Evolutionary conservation across 192 early-diverging fungal genomes (phyloP).

Genomic region (Mortierella alpina): DNA sequence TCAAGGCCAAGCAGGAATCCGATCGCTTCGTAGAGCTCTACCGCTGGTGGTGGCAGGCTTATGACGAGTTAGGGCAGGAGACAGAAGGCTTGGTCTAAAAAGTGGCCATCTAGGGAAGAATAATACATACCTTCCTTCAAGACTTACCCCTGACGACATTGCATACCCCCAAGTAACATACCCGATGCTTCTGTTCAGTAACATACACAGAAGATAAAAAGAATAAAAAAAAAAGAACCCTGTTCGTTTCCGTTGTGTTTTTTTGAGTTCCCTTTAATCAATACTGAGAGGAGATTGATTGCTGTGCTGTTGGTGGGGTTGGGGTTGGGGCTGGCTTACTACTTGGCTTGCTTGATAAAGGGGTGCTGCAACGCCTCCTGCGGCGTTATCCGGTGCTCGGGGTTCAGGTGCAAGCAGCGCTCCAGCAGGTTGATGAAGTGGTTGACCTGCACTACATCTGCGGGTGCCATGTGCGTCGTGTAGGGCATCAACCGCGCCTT

Average conservation of each 20-base stretch:
- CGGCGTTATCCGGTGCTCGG: constrained; percentile 89
- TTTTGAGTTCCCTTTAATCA: background rate
- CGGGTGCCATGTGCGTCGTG: constrained; percentile 64
- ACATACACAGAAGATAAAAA: too few species aligned
- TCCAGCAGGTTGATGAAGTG: constrained; percentile 89
- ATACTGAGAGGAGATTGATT: background rate
- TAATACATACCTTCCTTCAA: background rate
- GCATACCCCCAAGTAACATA: too few species aligned
- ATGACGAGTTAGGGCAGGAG: constrained; percentile 9
- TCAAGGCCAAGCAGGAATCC: constrained; percentile 10
- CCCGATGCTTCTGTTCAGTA: too few species aligned
- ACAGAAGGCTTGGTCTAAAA: background rate
- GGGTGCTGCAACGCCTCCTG: constrained; percentile 90
- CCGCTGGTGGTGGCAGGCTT: constrained; percentile 18
- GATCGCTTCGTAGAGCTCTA: constrained; percentile 12
- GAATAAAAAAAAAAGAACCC: too few species aligned
- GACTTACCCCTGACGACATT: too few species aligned
- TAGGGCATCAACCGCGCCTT: constrained; percentile 72
- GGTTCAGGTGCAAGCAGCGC: constrained; percentile 82
- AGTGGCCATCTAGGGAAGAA: too few species aligned
- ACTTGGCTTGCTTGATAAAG: constrained; percentile 69
- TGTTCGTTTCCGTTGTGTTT: too few species aligned
- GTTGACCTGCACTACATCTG: constrained; percentile 68
- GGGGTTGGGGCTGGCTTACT: background rate
- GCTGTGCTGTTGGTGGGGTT: background rate